Evolutionary conservation across 768 basidiomycete genomes (phyloP), one percentile per base, ranked within the genome.

Genomic region (Multifurca ochricompacta): DNA sequence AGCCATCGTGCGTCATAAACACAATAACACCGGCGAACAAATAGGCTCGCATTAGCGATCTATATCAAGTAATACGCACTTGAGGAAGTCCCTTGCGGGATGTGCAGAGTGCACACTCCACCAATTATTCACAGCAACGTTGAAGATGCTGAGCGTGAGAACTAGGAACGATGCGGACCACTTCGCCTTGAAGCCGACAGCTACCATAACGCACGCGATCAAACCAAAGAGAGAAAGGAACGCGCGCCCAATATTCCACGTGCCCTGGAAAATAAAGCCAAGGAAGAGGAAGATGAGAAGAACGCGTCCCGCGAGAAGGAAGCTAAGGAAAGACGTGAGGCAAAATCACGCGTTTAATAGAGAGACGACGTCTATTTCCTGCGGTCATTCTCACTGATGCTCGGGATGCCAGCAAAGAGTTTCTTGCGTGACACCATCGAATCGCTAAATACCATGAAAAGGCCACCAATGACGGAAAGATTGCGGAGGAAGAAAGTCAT

Each of bases 401-500:
- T 77, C 1, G 95, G 93, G 2, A 98, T 72, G 42, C 92, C 94
- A 10, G 94, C 95, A 62, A 98, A 98, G 40, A 85, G 73, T 62
- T 85, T 82, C 73, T 86, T 93, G 69, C 84, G 80, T 19, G 83
- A 87, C 53, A 89, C 78, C 79, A 98, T 87, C 1, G 91, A 89
- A 68, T 99, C 96, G 60, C 87, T 92, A 71, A 99, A 93, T 23
- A 98, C 94, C 96, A 99, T 99, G 72, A 99, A 85, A 42, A 99
- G 82, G 50, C 96, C 96, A 51, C 96, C 96, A 58, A 98, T 92
- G 67, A 99, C 96, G 59, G 86, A 89, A 53, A 99, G 78, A 72
- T 98, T 99, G 69, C 96, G 93, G 41, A 98, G 86, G 91, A 99
- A 99, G 80, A 99, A 99, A 74, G 90, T 98, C 69, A 98, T 79